phyloP scores from a whole-genome alignment of 163 green algal genomes.

The Prototheca wickerhamii region DNA sequence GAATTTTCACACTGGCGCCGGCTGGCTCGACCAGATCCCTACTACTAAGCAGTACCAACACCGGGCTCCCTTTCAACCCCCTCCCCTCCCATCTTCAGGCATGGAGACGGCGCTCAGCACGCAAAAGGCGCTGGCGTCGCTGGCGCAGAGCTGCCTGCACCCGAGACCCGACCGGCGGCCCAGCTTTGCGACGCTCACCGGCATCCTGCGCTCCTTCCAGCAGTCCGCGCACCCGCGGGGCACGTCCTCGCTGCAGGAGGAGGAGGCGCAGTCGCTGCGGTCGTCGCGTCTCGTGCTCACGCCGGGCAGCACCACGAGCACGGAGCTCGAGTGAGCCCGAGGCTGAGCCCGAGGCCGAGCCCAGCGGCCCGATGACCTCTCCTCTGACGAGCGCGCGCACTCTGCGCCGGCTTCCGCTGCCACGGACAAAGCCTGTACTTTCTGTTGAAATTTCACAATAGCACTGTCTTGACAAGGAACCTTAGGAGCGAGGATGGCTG shows the following conservation, averaged over 20 bases:
- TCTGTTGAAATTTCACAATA: too few species aligned
- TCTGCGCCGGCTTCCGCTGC: too few species aligned
- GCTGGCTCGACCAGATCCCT: too few species aligned
- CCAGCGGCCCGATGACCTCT: too few species aligned
- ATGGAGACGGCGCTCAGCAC: conserved; percentile 20
- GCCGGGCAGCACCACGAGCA: neutral
- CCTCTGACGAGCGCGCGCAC: too few species aligned
- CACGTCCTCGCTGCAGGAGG: conserved; percentile 3
- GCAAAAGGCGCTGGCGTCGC: conserved; percentile 19
- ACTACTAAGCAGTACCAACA: neutral
- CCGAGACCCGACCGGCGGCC: conserved; percentile 8
- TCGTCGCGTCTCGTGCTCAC: neutral
- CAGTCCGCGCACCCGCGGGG: neutral
- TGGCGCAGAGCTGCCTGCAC: conserved; percentile 15
- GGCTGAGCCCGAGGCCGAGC: too few species aligned
- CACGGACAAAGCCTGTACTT: too few species aligned
- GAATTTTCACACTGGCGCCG: too few species aligned
- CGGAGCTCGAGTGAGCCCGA: too few species aligned
- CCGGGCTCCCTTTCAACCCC: neutral
- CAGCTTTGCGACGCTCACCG: conserved; percentile 14
- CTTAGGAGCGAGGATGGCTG: too few species aligned
- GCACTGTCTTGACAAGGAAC: too few species aligned
- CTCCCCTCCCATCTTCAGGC: conserved; percentile 1
- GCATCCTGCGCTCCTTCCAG: conserved; percentile 13
- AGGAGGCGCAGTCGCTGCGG: neutral